phyloP scores from a whole-genome alignment of 176 grass and related monocot species.

The Calamus simplicifolius region DNA sequence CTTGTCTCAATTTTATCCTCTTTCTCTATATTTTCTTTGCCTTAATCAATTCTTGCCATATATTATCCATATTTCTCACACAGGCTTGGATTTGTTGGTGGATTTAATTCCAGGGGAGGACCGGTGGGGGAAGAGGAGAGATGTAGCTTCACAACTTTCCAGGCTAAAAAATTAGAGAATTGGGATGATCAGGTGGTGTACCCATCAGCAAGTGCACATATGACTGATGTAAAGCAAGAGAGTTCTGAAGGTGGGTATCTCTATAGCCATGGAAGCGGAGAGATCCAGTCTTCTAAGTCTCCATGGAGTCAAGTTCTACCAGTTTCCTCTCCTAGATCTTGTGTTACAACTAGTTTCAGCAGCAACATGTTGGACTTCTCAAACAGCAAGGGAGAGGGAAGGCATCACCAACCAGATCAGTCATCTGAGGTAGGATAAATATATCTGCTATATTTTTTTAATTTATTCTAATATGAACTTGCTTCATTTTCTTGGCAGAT shows the following conservation, averaged over 20 bases:
- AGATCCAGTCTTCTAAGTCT: conserved; percentile 42
- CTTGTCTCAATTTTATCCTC: no score
- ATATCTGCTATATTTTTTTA: no score
- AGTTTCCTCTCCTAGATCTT: conserved; percentile 73
- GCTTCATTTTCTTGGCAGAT: no score
- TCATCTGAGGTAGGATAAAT: conserved; percentile 59
- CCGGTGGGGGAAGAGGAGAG: conserved; percentile 35
- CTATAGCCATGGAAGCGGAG: conserved; percentile 21
- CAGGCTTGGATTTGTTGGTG: neutral
- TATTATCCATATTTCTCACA: neutral
- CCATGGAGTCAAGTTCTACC: conserved; percentile 53
- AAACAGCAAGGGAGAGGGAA: conserved; percentile 31
- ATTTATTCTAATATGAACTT: no score
- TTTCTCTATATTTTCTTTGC: no score
- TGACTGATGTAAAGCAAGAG: conserved; percentile 15
- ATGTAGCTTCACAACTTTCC: conserved; percentile 28
- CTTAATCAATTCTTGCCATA: neutral
- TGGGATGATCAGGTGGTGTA: conserved; percentile 28
- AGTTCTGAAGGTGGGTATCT: neutral
- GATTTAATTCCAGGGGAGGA: conserved; percentile 27
- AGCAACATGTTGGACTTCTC: conserved; percentile 82
- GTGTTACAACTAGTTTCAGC: conserved; percentile 50
- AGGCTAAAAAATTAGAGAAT: conserved; percentile 25
- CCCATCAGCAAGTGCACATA: conserved; percentile 24
- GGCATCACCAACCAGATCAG: conserved; percentile 55